Evolutionary conservation across 2,329 filamentous ascomycete species (phyloP), one percentile per base, ranked within the genome.

Genomic region (Capronia coronata): DNA sequence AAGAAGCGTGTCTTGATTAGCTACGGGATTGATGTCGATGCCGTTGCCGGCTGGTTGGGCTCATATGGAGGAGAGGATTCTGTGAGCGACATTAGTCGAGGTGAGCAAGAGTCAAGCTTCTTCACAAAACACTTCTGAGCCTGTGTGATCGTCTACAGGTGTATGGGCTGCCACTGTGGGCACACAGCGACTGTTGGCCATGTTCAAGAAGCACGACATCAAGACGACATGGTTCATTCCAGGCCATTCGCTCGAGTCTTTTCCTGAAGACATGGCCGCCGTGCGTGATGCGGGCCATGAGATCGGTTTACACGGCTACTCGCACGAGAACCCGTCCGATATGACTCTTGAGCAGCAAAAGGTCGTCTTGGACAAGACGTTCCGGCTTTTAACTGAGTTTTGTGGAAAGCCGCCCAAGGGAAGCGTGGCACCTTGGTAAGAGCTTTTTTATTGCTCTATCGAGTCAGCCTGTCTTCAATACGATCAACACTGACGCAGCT

Each of bases 331-430:
- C 59, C 83, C 84, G 0, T 73, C 72, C 0, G 77, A 82, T 49
- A 86, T 88, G 83, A 84, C 75, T 0, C 64, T 85, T 1, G 84
- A 88, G 62, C 86, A 90, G 67, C 85, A 90, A 64, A 76, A 76
- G 11, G 83, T 32, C 49, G 82, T 90, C 13, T 75, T 91, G 14
- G 84, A 87, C 62, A 87, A 89, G 68, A 87, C 84, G 2, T 88
- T 82, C 67, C 75, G 75, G 19, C 73, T 88, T 68, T 73, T 91
- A 22, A 86, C 80, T 0, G 80, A 86, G 7, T 37, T 37, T 0
- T 90, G 90, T 49, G 59, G 59, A 13, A 88, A 87, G 66, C 83
- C 84, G 0, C 86, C 86, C 0, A 71, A 83, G 0, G 85, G 86
- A 1, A 82, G 76, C 29, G 84, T 88, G 0, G 84, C 84, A 0